Conservation (phyloP, 106 monocot species). For the Platanthera guangdongensis region DNA sequence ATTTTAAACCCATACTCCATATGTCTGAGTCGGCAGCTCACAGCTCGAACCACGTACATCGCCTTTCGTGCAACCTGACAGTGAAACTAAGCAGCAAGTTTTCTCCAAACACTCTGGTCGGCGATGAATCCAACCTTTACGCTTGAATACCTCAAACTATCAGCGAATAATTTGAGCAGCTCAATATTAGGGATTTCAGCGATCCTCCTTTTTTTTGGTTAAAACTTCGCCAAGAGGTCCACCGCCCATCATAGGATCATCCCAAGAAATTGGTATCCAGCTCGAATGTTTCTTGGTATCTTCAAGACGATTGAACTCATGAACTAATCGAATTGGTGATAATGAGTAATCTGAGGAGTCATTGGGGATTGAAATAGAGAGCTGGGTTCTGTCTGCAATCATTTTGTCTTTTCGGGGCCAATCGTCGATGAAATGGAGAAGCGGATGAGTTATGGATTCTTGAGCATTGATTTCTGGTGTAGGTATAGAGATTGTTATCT, state of each 20-base stretch:
- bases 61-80: slow-evolving; percentile 52
- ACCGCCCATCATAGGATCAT: slow-evolving; percentile 60
- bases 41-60: too few relatives aligned
- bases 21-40: too few relatives aligned
- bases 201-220: slow-evolving; percentile 43
- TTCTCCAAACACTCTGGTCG: slow-evolving; percentile 78
- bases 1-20: background rate
- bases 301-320: slow-evolving; percentile 8
- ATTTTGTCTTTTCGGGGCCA: slow-evolving; percentile 31
- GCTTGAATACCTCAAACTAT: slow-evolving; percentile 53
- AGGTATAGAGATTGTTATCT: slow-evolving; percentile 14
- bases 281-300: slow-evolving; percentile 16
- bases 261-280: slow-evolving; percentile 65
- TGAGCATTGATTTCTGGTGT: slow-evolving; percentile 9
- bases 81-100: slow-evolving; percentile 50
- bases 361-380: slow-evolving; percentile 73
- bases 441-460: slow-evolving; percentile 22
- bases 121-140: slow-evolving; percentile 45
- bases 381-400: slow-evolving; percentile 56
- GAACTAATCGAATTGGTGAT: slow-evolving; percentile 38
- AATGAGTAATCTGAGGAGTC: slow-evolving; percentile 47
- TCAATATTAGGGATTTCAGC: slow-evolving; percentile 25
- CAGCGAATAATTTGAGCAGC: slow-evolving; percentile 35
- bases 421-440: slow-evolving; percentile 58
- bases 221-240: slow-evolving; percentile 94